These are phyloP conservation scores for Paraconiothyrium sp. DNA, from an alignment of 2,329 filamentous ascomycete species.

Conservation along the genomic window DNA sequence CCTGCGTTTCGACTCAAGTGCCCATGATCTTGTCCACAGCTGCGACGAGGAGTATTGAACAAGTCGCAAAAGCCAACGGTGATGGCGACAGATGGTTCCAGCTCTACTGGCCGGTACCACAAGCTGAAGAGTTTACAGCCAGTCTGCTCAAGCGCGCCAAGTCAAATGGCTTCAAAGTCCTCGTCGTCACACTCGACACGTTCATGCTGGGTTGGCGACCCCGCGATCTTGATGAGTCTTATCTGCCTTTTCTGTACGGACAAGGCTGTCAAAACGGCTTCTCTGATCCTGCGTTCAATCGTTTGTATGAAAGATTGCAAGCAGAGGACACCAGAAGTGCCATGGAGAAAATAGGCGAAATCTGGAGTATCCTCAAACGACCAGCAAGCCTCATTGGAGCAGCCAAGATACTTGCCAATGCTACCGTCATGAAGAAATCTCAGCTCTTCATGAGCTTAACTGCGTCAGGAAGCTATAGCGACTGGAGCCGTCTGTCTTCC, in stretches of 20 bases:
- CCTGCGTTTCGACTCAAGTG: slow-evolving; percentile 67
- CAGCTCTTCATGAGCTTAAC: slow-evolving; percentile 48
- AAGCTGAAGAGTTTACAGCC: slow-evolving; percentile 70
- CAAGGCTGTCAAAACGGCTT: slow-evolving; percentile 49
- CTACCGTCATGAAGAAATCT: slow-evolving; percentile 46
- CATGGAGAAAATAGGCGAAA: slow-evolving; percentile 46
- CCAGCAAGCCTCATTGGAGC: slow-evolving; percentile 46
- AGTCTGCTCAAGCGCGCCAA: slow-evolving; percentile 71
- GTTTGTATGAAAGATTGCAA: slow-evolving; percentile 42
- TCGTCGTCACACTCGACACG: slow-evolving; percentile 79
- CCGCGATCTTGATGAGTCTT: slow-evolving; percentile 70
- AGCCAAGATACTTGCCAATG: slow-evolving; percentile 45
- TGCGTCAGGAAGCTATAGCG: slow-evolving; percentile 46
- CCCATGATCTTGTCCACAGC: slow-evolving; percentile 76
- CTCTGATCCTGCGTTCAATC: slow-evolving; percentile 49
- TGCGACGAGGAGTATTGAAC: slow-evolving; percentile 70
- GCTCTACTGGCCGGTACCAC: slow-evolving; percentile 76
- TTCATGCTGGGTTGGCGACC: slow-evolving; percentile 75
- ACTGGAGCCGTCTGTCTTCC: slow-evolving; percentile 47
- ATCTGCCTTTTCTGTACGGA: slow-evolving; percentile 66
- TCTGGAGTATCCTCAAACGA: slow-evolving; percentile 49
- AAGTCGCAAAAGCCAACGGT: slow-evolving; percentile 68
- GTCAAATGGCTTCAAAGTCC: slow-evolving; percentile 68
- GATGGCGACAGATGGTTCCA: slow-evolving; percentile 74
- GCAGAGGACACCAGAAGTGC: slow-evolving; percentile 42